Base-by-base conservation (phyloP, 805 yeast species). In the Metschnikowia rubicola region DNA sequence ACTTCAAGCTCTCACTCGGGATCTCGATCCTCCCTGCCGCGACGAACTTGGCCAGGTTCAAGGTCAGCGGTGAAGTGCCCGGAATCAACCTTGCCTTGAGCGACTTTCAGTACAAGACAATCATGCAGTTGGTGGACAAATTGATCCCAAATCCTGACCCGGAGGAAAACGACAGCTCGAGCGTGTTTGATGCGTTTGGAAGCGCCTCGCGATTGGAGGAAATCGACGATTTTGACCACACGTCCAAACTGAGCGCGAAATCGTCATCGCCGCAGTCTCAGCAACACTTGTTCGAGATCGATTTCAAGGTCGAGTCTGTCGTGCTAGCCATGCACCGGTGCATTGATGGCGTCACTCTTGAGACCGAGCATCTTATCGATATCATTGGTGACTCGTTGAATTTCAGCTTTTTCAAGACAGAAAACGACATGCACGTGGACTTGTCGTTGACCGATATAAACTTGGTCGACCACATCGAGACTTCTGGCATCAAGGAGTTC, bases 81-180 rank as follows among this genome's bases (percentile, higher is more conserved):
- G 69, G 70, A 30, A 75, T 95, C 51, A 74, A 75, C 30, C 81
- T 94, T 4, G 77, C 86, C 30, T 63, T 94, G 59, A 88, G 88
- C 56, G 98, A 94, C 62, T 86, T 83, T 58, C 97, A 95, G 62
- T 95, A 95, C 67, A 87, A 89, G 63, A 81, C 89, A 1, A 71
- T 94, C 58, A 84, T 94, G 92, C 81, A 83, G 47, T 68, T 92
- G 37, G 69, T 92, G 31, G 86, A 85, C 41, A 77, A 73, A 9
- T 79, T 84, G 17, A 73, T 89, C 10, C 97, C 97, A 2, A 55
- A 60, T 36, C 35, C 55, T 13, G 74, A 71, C 10, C 57, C 58
- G 30, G 49, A 52, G 4, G 72, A 70, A 10, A 58, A 53, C 1
- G 74, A 69, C 17, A 68, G 59, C 5, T 62, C 63, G 4, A 64